Conservation (phyloP, 257 asterid species). For the Solanum bulbocastanum region DNA sequence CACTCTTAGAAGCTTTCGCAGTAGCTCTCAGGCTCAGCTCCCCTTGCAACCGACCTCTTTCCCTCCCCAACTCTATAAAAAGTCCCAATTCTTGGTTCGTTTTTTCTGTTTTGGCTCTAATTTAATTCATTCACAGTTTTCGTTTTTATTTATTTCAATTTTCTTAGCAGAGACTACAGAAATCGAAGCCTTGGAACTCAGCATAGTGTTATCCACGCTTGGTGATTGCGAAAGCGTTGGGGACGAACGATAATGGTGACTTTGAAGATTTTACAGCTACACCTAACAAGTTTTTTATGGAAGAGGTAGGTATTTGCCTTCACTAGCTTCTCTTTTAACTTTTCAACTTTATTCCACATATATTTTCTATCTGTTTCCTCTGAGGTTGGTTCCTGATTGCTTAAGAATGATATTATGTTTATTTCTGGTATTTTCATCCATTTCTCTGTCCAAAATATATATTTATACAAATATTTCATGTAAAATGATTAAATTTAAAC, state of each 20-base stretch:
- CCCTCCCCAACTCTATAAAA: constrained; percentile 21
- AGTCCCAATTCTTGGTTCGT: constrained; percentile 33
- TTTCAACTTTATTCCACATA: not conserved
- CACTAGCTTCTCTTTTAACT: not conserved
- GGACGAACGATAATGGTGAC: constrained; percentile 37
- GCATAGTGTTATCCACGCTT: constrained; percentile 14
- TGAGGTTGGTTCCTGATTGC: not conserved
- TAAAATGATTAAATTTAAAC: not conserved
- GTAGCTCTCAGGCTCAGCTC: constrained; percentile 30
- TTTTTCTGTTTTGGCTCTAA: not conserved
- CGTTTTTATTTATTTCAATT: not conserved
- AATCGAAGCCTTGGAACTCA: constrained; percentile 31
- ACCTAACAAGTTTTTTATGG: constrained; percentile 55
- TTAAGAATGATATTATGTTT: not conserved
- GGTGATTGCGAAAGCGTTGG: constrained; percentile 33
- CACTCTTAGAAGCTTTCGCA: constrained; percentile 42
- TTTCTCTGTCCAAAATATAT: not conserved
- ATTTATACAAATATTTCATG: not conserved
- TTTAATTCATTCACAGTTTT: not conserved
- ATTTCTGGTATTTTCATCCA: not conserved
- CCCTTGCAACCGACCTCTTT: constrained; percentile 41
- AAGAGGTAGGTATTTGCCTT: constrained; percentile 49
- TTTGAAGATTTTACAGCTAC: constrained; percentile 29
- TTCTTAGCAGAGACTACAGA: constrained; percentile 21
- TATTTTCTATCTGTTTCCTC: not conserved